Conservation (phyloP, 176 grass and related monocot genomes). For the Puya raimondii region DNA sequence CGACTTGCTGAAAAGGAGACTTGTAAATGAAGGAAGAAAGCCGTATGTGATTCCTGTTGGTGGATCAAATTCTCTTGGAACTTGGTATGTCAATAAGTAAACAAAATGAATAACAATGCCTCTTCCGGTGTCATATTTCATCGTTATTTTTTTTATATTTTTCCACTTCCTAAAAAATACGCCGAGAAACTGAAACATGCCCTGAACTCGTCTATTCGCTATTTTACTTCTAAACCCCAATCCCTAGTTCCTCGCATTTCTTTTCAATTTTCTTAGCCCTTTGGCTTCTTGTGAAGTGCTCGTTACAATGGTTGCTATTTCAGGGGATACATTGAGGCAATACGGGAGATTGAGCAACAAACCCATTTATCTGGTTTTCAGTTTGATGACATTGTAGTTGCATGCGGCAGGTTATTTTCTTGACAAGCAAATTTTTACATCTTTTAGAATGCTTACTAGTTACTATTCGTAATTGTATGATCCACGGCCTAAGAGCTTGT, state of each 20-base stretch:
- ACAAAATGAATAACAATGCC: neutral
- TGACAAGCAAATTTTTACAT: neutral
- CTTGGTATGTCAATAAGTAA: slow-evolving; percentile 51
- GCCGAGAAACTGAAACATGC: too few species aligned
- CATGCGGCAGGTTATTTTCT: slow-evolving; percentile 64
- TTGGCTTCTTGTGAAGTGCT: neutral
- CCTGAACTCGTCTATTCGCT: too few species aligned
- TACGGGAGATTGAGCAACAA: slow-evolving; percentile 81
- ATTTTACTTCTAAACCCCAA: too few species aligned
- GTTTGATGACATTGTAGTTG: slow-evolving; percentile 89
- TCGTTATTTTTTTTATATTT: neutral
- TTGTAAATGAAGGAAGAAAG: slow-evolving; percentile 73
- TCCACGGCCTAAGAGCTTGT: neutral
- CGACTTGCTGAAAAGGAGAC: slow-evolving; percentile 66
- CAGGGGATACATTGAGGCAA: slow-evolving; percentile 95
- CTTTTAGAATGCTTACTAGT: neutral
- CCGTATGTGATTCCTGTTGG: slow-evolving; percentile 96
- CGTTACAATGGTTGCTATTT: slow-evolving; percentile 20
- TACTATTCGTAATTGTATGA: neutral
- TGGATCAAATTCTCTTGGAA: slow-evolving; percentile 93
- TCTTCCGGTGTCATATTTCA: neutral
- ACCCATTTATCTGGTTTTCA: slow-evolving; percentile 33
- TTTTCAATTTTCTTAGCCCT: neutral
- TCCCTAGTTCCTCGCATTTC: neutral
- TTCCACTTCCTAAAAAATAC: too few species aligned